Evolutionary conservation across 805 yeast genomes (phyloP), one percentile per base, ranked within the genome.

Genomic region (Jamesozyma gamospora): DNA sequence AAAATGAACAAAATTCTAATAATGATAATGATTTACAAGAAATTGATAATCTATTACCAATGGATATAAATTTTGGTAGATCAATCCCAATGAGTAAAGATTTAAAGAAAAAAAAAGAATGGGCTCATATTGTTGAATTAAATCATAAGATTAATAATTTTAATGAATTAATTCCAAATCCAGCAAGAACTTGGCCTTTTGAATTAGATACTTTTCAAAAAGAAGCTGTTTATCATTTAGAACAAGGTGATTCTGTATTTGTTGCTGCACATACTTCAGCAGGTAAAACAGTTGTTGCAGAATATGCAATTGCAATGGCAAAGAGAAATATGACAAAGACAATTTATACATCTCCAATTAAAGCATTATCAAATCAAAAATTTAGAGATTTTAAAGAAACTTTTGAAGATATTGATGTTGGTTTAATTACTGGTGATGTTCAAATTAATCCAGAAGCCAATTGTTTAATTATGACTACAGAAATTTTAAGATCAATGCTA

Each of bases 251-350:
- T 55, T 90, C 97, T 7, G 99, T 92, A 3, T 92, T 92, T 63
- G 95, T 92, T 3, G 97, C 97, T 3, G 99, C 99, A 0, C 98
- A 90, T 60, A 90, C 98, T 0, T 90, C 97, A 3, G 98, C 98
- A 0, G 98, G 98, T 63, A 90, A 90, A 56, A 90, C 98, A 0
- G 98, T 90, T 3, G 95, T 92, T 19, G 98, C 98, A 0, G 98
- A 90, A 58, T 90, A 90, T 57, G 97, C 97, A 3, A 92, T 90
- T 60, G 95, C 97, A 3, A 81, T 90, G 95, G 94, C 97, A 1
- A 75, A 79, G 44, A 70, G 95, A 56, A 90, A 92, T 58, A 88
- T 88, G 96, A 90, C 97, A 10, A 90, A 88, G 57, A 86, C 95
- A 1, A 92, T 90, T 36, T 90, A 90, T 60, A 90, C 98, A 0